phyloP scores from a whole-genome alignment of 2,329 filamentous ascomycete genomes.

The Arthrobotrys conoides region DNA sequence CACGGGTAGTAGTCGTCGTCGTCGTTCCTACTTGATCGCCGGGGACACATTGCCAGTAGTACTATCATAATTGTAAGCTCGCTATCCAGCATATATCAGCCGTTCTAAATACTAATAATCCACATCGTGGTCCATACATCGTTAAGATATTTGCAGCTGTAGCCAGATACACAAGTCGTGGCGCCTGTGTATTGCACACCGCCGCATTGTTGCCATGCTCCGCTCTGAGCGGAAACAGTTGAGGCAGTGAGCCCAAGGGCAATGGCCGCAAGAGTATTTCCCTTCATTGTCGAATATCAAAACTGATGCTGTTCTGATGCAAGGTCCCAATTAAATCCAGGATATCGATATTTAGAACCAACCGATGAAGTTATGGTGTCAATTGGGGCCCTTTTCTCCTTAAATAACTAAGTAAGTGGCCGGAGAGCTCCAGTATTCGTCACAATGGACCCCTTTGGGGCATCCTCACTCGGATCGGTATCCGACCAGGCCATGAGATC shows the following conservation, averaged over 20 bases:
- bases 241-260: constrained; percentile 52
- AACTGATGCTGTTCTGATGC: constrained; percentile 2
- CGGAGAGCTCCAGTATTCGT: neutral
- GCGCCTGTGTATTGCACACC: constrained; percentile 67
- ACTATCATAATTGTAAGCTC: constrained; percentile 28
- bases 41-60: constrained; percentile 58
- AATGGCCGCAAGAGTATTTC: constrained; percentile 37
- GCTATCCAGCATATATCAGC: neutral
- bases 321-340: constrained; percentile 11
- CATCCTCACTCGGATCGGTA: constrained; percentile 22
- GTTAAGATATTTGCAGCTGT: constrained; percentile 67
- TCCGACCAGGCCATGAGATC: constrained; percentile 22
- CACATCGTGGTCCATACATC: constrained; percentile 67
- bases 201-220: constrained; percentile 68
- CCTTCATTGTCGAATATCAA: constrained; percentile 48
- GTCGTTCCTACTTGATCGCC: constrained; percentile 34
- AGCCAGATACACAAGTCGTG: constrained; percentile 68
- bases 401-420: constrained; percentile 23
- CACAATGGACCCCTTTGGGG: neutral
- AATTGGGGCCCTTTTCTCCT: constrained; percentile 7
- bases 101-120: no score
- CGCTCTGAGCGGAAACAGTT: constrained; percentile 65
- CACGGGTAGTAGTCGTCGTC: constrained; percentile 19
- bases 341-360: neutral
- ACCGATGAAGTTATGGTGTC: neutral